Conservation (phyloP, 2,329 filamentous ascomycete genomes). For the Hypoxylon rubiginosum region DNA sequence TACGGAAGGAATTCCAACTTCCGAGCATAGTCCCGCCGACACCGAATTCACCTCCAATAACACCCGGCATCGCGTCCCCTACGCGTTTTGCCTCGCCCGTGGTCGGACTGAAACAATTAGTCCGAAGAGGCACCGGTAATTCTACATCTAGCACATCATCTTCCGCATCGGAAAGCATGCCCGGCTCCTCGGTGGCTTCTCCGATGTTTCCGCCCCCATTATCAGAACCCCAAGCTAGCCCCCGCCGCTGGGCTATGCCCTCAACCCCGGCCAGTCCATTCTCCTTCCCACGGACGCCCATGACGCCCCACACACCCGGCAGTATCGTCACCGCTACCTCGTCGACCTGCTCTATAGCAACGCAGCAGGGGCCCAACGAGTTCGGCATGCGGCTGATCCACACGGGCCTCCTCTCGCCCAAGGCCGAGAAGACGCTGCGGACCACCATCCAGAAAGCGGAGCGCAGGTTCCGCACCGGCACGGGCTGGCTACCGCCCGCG, state of each 20-base stretch:
- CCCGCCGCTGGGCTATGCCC: constrained; percentile 49
- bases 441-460: constrained; percentile 66
- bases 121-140: constrained; percentile 55
- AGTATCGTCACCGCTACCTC: constrained; percentile 47
- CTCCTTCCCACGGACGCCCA: constrained; percentile 58
- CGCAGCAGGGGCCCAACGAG: constrained; percentile 53
- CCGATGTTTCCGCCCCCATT: constrained; percentile 44
- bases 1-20: constrained; percentile 69
- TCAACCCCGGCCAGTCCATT: constrained; percentile 57
- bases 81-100: constrained; percentile 52
- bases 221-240: constrained; percentile 41
- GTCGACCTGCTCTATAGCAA: constrained; percentile 49
- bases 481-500: constrained; percentile 56
- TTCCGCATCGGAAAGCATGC: constrained; percentile 42
- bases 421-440: constrained; percentile 63
- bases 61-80: constrained; percentile 52
- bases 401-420: constrained; percentile 59
- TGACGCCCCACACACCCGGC: constrained; percentile 63
- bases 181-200: constrained; percentile 35
- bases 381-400: constrained; percentile 67
- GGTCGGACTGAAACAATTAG: constrained; percentile 56
- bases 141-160: constrained; percentile 51
- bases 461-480: constrained; percentile 58
- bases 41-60: constrained; percentile 47
- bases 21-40: constrained; percentile 56